phyloP scores from a whole-genome alignment of 176 grass and related monocot genomes.

The Thinopyrum elongatum region DNA sequence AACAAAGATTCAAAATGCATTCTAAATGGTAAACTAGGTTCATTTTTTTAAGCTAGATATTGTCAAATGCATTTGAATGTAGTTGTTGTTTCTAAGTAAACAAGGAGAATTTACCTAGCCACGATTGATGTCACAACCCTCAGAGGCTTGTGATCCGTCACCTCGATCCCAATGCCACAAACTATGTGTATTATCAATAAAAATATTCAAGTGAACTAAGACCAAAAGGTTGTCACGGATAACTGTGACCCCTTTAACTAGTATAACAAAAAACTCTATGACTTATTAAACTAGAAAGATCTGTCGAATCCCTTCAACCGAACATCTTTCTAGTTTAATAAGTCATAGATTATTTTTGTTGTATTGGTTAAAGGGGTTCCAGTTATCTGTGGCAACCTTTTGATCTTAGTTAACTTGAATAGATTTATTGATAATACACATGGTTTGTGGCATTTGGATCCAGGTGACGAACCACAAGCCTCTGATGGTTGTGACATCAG shows the following conservation, averaged over 20 bases:
- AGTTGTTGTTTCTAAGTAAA: not conserved
- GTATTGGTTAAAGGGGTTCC: not conserved
- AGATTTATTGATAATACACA: not conserved
- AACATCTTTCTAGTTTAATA: not conserved
- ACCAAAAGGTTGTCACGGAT: not conserved
- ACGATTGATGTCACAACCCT: constrained; percentile 27
- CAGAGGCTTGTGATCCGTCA: constrained; percentile 25
- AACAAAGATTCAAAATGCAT: not conserved
- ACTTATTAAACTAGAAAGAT: not conserved
- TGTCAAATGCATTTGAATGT: too few relatives aligned
- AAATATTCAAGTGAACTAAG: not conserved
- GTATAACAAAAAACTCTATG: not conserved
- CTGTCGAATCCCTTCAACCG: not conserved
- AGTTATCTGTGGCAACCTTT: not conserved
- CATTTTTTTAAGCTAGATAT: too few relatives aligned
- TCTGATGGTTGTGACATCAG: constrained; percentile 25
- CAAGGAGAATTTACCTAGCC: constrained; percentile 48
- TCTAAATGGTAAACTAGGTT: too few relatives aligned
- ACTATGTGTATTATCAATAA: not conserved
- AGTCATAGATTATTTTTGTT: not conserved
- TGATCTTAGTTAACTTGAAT: not conserved
- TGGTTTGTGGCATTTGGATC: constrained; percentile 16
- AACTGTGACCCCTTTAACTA: not conserved
- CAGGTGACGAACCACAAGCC: constrained; percentile 32
- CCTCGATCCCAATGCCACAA: constrained; percentile 26